Percentiles rank a stretch among this genome's conserved stretches.
phyloP scores from a whole-genome alignment of 345 rosid species.

The Eucalyptus camaldulensis region DNA sequence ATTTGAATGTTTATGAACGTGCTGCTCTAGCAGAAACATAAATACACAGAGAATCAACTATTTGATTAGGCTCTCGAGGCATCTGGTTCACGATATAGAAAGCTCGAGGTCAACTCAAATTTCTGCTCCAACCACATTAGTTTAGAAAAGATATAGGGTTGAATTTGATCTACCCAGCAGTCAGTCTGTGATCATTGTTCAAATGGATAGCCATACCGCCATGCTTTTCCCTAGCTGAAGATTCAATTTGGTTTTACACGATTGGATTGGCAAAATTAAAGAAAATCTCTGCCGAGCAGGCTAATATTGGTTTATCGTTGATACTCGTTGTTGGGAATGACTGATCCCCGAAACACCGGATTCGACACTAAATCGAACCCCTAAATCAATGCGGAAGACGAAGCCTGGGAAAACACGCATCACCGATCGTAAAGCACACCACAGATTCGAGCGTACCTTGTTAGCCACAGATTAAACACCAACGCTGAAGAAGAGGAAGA shows the following conservation, averaged over 20 bases:
- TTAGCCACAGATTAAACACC: no score
- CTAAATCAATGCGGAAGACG: no score
- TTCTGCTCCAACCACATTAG: neutral
- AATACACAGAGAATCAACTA: neutral
- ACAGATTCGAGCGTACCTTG: no score
- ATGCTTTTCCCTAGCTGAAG: neutral
- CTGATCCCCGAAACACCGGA: no score
- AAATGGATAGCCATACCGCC: neutral
- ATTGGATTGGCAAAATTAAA: neutral
- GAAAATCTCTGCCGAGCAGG: neutral
- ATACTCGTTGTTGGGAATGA: no score
- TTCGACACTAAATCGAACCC: no score
- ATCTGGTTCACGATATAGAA: neutral
- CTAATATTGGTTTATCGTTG: neutral
- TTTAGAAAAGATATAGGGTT: neutral
- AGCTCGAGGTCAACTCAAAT: neutral
- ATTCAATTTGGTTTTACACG: neutral
- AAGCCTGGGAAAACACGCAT: no score
- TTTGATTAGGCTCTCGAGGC: neutral
- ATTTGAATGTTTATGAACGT: neutral
- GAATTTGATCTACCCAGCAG: neutral
- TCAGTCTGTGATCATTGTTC: neutral
- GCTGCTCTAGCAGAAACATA: neutral
- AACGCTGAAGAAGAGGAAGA: no score
- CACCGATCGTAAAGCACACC: no score